Evolutionary conservation across 2,329 filamentous ascomycete genomes (phyloP).

Genomic region (Pyricularia sp.): DNA sequence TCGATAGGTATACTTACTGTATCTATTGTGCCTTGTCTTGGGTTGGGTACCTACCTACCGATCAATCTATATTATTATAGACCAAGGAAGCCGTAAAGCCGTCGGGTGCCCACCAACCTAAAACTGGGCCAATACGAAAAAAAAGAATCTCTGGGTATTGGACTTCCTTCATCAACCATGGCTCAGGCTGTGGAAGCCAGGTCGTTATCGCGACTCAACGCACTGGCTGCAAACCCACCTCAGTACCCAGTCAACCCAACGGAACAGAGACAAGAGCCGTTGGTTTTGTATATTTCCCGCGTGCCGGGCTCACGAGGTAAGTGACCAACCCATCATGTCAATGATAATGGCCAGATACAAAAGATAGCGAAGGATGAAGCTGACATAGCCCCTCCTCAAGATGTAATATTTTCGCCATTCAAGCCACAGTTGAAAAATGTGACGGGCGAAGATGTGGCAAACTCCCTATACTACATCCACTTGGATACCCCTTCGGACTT

Average conservation of each 20-base stretch:
- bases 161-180: neutral
- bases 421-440: slow-evolving; percentile 85
- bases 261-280: slow-evolving; percentile 51
- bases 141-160: neutral
- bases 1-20: too few relatives aligned
- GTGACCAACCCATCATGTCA: slow-evolving; percentile 8
- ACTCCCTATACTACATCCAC: slow-evolving; percentile 85
- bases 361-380: neutral
- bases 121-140: neutral
- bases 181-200: slow-evolving; percentile 69
- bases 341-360: neutral
- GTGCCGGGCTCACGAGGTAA: slow-evolving; percentile 83
- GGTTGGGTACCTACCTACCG: neutral
- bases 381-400: slow-evolving; percentile 27
- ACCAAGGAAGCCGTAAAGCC: neutral
- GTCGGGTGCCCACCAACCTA: neutral
- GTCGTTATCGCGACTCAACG: slow-evolving; percentile 68
- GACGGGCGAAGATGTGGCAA: slow-evolving; percentile 72
- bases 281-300: slow-evolving; percentile 82
- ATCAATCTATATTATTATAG: neutral
- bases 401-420: slow-evolving; percentile 82
- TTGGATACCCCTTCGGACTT: slow-evolving; percentile 50
- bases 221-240: slow-evolving; percentile 75
- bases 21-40: too few relatives aligned
- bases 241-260: slow-evolving; percentile 69